These are phyloP conservation scores for Fusarium guadeloupense DNA, from an alignment of 2,329 filamentous ascomycete species.

Conservation along the genomic window DNA sequence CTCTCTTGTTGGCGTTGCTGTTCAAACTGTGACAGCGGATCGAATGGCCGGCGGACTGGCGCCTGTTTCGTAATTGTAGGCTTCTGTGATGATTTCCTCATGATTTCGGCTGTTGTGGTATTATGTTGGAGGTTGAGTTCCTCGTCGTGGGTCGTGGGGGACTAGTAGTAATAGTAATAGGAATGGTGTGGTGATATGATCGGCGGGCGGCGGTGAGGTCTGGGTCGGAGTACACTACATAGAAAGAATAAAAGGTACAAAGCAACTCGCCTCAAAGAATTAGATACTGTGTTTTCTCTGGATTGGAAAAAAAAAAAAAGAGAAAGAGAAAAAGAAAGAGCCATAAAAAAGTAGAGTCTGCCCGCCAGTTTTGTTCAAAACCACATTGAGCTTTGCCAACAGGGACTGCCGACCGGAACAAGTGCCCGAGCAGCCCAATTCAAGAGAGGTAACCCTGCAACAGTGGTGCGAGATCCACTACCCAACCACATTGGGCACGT, in stretches of 20 bases:
- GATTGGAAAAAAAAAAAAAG: constrained; percentile 10
- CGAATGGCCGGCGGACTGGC: constrained; percentile 24
- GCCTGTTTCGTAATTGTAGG: constrained; percentile 7
- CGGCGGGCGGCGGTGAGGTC: constrained; percentile 24
- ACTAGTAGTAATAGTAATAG: constrained; percentile 1
- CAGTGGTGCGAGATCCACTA: constrained; percentile 41
- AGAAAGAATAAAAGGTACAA: constrained; percentile 17
- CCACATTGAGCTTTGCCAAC: constrained; percentile 15
- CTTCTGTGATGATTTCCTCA: constrained; percentile 38
- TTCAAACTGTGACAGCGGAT: constrained; percentile 33
- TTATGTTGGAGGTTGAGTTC: constrained; percentile 15
- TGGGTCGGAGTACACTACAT: constrained; percentile 29
- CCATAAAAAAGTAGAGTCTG: constrained; percentile 12
- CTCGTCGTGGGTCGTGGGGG: constrained; percentile 18
- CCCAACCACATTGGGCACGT: constrained; percentile 39
- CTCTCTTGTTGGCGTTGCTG: constrained; percentile 35
- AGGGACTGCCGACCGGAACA: constrained; percentile 24
- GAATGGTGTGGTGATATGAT: constrained; percentile 24
- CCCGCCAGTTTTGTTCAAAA: constrained; percentile 25
- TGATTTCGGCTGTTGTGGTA: constrained; percentile 9
- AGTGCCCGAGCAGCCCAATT: constrained; percentile 41
- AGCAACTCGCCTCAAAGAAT: constrained; percentile 9
- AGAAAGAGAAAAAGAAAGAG: background rate
- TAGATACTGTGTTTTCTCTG: constrained; percentile 20
- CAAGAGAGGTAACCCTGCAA: constrained; percentile 34